These are phyloP conservation scores for Ascodesmis nigricans DNA, from an alignment of 495 filamentous ascomycete species.

Conservation along the genomic window DNA sequence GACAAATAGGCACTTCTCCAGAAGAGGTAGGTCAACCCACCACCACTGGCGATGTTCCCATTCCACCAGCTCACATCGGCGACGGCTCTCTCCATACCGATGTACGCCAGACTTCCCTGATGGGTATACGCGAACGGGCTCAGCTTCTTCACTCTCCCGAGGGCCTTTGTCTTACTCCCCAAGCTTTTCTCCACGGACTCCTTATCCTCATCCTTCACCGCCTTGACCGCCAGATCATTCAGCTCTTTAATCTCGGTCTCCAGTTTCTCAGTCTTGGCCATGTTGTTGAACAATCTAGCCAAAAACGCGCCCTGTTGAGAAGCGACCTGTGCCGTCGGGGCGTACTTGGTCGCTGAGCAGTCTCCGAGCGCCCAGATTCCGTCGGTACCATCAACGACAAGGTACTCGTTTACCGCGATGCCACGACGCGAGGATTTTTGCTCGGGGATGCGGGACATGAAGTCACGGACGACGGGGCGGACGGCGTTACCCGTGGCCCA, in stretches of 20 bases:
- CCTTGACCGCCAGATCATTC: slow-evolving; percentile 31
- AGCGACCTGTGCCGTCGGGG: slow-evolving; percentile 91
- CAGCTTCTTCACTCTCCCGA: slow-evolving; percentile 74
- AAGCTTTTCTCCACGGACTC: slow-evolving; percentile 50
- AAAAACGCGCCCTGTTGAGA: slow-evolving; percentile 91
- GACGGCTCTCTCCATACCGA: slow-evolving; percentile 91
- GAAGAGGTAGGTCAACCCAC: slow-evolving; percentile 43
- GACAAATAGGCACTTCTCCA: slow-evolving; percentile 93
- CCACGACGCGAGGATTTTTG: slow-evolving; percentile 90
- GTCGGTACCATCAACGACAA: slow-evolving; percentile 88
- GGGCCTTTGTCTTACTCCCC: slow-evolving; percentile 59
- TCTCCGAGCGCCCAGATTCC: slow-evolving; percentile 81
- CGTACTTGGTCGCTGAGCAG: slow-evolving; percentile 89
- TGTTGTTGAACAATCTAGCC: slow-evolving; percentile 88
- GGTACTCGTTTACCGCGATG: slow-evolving; percentile 91
- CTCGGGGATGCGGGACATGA: slow-evolving; percentile 77
- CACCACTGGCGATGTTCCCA: slow-evolving; percentile 38
- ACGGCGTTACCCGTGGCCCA: slow-evolving; percentile 97
- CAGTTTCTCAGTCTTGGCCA: slow-evolving; percentile 71
- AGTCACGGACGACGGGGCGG: slow-evolving; percentile 65
- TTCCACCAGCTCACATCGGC: slow-evolving; percentile 95
- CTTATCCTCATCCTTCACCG: slow-evolving; percentile 27
- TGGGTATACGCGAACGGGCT: slow-evolving; percentile 96
- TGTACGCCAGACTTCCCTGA: slow-evolving; percentile 91
- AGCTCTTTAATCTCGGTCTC: slow-evolving; percentile 46